These are phyloP conservation scores for Xerocomus amazonicus DNA, from an alignment of 1,284 basidiomycete species.

Conservation along the genomic window DNA sequence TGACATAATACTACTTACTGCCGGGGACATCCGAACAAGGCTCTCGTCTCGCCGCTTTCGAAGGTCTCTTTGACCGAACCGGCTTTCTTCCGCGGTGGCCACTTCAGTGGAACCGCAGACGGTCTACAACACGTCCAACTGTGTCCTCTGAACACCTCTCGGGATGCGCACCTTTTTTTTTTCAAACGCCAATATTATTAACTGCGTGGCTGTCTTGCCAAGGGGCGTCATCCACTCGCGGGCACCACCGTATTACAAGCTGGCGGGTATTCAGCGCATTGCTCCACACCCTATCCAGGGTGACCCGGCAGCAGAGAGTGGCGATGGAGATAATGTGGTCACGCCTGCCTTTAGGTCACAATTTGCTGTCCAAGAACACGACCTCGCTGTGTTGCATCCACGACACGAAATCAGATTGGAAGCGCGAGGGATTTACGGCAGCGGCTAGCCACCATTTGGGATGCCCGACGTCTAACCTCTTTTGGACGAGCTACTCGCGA, in stretches of 20 bases:
- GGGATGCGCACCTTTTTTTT: background rate
- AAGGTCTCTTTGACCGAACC: too few species aligned
- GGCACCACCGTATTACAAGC: background rate
- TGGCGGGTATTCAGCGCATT: background rate
- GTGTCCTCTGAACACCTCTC: background rate
- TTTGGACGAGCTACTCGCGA: constrained; percentile 19
- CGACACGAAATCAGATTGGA: constrained; percentile 10
- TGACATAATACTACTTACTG: too few species aligned
- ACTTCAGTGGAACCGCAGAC: constrained; percentile 5
- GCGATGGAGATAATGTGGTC: background rate
- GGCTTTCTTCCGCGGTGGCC: too few species aligned
- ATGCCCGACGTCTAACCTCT: constrained; percentile 11
- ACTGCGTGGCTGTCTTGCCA: background rate
- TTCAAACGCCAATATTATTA: background rate
- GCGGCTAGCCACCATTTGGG: background rate
- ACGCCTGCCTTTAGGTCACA: background rate
- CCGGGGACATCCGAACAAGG: too few species aligned
- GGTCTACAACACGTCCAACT: background rate
- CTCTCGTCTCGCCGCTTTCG: too few species aligned
- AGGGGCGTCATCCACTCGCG: background rate
- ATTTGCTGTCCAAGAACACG: constrained; percentile 20
- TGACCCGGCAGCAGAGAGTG: too few species aligned
- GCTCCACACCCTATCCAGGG: too few species aligned
- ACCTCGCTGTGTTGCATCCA: constrained; percentile 12
- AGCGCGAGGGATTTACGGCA: constrained; percentile 5